A percentile compares a stretch with the other conserved stretches of the same genome.
phyloP scores from a whole-genome alignment of 805 yeast genomes.

The Blastobotrys chiropterorum region DNA sequence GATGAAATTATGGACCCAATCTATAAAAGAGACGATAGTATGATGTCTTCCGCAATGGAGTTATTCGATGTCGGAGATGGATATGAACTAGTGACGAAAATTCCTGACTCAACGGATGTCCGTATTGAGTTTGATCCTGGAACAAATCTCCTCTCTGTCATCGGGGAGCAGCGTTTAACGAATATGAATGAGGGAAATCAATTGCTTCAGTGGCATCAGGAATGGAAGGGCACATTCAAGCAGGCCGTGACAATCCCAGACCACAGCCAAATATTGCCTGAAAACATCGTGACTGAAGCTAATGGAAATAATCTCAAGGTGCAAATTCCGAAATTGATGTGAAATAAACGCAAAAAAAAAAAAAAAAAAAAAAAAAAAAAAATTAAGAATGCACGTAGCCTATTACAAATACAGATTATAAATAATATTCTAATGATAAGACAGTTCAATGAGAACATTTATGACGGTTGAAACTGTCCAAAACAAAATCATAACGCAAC shows the following conservation, averaged over 20 bases:
- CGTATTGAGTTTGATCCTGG: background rate
- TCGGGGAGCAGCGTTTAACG: background rate
- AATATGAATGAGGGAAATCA: background rate
- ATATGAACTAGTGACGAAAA: background rate
- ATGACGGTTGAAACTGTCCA: conserved; percentile 39
- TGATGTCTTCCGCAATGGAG: background rate
- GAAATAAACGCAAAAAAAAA: no score
- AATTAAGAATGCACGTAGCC: no score
- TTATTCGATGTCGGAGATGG: background rate
- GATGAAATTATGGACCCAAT: no score
- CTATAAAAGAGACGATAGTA: background rate
- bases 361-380: no score
- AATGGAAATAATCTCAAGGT: background rate
- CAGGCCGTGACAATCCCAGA: background rate
- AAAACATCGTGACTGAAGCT: background rate
- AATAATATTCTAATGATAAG: no score
- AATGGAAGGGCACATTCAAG: background rate
- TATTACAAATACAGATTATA: no score
- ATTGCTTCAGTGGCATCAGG: background rate
- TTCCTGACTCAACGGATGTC: background rate
- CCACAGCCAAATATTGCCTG: background rate
- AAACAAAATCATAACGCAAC: conserved; percentile 34
- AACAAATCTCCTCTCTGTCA: background rate
- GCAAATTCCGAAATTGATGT: background rate
- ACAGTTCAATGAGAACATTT: conserved; percentile 18